A percentile compares a stretch with the other conserved stretches of the same genome.
phyloP scores from a whole-genome alignment of 495 filamentous ascomycete genomes.

The Penicillium steckii region DNA sequence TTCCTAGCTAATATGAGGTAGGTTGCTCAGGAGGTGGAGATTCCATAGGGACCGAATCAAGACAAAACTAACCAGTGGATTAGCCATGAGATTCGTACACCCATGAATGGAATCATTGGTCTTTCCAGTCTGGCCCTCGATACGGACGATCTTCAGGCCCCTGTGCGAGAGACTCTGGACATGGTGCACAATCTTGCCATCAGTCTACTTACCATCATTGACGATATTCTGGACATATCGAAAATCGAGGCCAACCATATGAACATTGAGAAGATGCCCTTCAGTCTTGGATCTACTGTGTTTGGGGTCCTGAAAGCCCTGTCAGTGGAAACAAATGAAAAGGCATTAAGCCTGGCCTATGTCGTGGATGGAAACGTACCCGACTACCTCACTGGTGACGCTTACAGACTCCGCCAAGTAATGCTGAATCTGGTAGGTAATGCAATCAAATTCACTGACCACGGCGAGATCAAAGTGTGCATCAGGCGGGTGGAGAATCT shows the following conservation, averaged over 20 bases:
- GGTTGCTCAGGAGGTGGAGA: background rate
- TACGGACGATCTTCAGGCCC: slow-evolving; percentile 68
- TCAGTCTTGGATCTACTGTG: slow-evolving; percentile 50
- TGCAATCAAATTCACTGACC: slow-evolving; percentile 79
- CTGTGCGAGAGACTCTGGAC: slow-evolving; percentile 84
- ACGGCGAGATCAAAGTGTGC: slow-evolving; percentile 61
- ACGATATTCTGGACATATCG: slow-evolving; percentile 82
- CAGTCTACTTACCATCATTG: slow-evolving; percentile 75
- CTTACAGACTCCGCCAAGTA: slow-evolving; percentile 73
- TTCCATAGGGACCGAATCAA: slow-evolving; percentile 19
- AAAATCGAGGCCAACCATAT: slow-evolving; percentile 79
- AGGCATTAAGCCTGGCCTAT: slow-evolving; percentile 54
- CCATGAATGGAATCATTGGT: slow-evolving; percentile 68
- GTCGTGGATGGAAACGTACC: slow-evolving; percentile 50
- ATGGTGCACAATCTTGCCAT: slow-evolving; percentile 89
- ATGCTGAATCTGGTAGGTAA: slow-evolving; percentile 81
- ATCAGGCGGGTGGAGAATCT: slow-evolving; percentile 53
- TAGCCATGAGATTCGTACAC: slow-evolving; percentile 78
- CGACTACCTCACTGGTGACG: slow-evolving; percentile 60
- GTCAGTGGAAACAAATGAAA: slow-evolving; percentile 85
- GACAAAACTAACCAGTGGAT: background rate
- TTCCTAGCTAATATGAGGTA: slow-evolving; percentile 79
- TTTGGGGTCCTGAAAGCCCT: slow-evolving; percentile 60
- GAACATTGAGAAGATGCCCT: slow-evolving; percentile 72
- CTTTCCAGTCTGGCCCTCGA: slow-evolving; percentile 72